phyloP scores from a whole-genome alignment of 2,329 filamentous ascomycete genomes.

The Mycocentrospora acerina region DNA sequence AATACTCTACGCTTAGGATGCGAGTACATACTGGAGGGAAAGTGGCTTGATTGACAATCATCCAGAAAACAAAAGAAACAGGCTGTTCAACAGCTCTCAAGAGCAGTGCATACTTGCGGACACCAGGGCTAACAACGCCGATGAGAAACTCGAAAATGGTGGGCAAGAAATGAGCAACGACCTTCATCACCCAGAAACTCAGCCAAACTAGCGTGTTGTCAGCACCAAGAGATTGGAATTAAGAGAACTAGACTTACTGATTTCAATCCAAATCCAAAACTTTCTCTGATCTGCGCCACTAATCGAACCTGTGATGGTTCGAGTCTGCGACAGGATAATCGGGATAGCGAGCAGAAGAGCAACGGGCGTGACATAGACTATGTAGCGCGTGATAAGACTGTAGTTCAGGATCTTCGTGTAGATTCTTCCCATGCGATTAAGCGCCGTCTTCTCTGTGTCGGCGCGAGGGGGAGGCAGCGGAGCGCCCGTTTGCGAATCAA shows the following conservation, averaged over 20 bases:
- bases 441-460: slow-evolving; percentile 54
- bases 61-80: slow-evolving; percentile 62
- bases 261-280: slow-evolving; percentile 67
- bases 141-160: slow-evolving; percentile 61
- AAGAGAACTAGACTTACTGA: slow-evolving; percentile 42
- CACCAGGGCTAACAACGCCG: slow-evolving; percentile 65
- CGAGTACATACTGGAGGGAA: slow-evolving; percentile 53
- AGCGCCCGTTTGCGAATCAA: slow-evolving; percentile 35
- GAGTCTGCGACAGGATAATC: slow-evolving; percentile 62
- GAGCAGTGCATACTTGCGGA: slow-evolving; percentile 64
- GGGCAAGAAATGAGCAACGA: slow-evolving; percentile 60
- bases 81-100: slow-evolving; percentile 61
- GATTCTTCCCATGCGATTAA: slow-evolving; percentile 61
- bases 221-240: neutral
- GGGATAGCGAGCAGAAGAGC: slow-evolving; percentile 61
- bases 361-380: slow-evolving; percentile 63
- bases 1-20: too few relatives aligned
- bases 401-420: slow-evolving; percentile 64
- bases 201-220: slow-evolving; percentile 53
- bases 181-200: slow-evolving; percentile 63
- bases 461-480: slow-evolving; percentile 35
- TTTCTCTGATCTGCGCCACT: slow-evolving; percentile 59
- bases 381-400: slow-evolving; percentile 64
- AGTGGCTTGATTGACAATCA: slow-evolving; percentile 59
- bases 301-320: slow-evolving; percentile 44